Percentiles rank a stretch among this genome's conserved stretches.
Evolutionary conservation across 257 asterid species (phyloP).

Genomic region (Nicotiana attenuata): DNA sequence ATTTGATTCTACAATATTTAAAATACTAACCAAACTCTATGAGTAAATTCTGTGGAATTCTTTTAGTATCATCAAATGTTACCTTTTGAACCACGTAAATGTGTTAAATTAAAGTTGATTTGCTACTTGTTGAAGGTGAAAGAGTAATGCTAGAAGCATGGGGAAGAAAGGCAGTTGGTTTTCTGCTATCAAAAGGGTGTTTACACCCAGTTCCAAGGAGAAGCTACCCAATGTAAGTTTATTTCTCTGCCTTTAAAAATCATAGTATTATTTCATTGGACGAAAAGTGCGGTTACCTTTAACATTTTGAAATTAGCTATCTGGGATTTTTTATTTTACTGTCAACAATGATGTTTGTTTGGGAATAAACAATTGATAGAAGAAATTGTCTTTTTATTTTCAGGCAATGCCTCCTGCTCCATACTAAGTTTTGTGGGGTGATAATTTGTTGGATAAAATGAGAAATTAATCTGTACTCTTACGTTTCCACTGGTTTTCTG

Average conservation of each 20-base stretch:
- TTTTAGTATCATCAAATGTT: background rate
- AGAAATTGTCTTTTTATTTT: no score
- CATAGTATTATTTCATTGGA: background rate
- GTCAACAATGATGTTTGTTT: no score
- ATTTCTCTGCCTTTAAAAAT: background rate
- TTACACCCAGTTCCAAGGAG: constrained; percentile 64
- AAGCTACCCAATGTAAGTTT: constrained; percentile 55
- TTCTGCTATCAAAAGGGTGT: constrained; percentile 87
- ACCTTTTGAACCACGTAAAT: background rate
- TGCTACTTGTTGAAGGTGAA: constrained; percentile 30
- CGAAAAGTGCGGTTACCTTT: background rate
- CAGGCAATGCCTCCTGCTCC: no score
- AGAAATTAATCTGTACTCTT: no score
- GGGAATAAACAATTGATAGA: no score
- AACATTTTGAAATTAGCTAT: background rate
- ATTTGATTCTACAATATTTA: background rate
- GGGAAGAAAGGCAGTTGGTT: constrained; percentile 98
- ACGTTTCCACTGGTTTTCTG: no score
- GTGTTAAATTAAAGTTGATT: background rate
- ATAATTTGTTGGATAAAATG: no score
- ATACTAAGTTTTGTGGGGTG: no score
- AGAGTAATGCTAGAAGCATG: constrained; percentile 80
- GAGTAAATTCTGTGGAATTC: background rate
- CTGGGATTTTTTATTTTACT: background rate
- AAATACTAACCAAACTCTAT: background rate